phyloP scores from a whole-genome alignment of 2,329 filamentous ascomycete species.

The Tolypocladium pustulatum region DNA sequence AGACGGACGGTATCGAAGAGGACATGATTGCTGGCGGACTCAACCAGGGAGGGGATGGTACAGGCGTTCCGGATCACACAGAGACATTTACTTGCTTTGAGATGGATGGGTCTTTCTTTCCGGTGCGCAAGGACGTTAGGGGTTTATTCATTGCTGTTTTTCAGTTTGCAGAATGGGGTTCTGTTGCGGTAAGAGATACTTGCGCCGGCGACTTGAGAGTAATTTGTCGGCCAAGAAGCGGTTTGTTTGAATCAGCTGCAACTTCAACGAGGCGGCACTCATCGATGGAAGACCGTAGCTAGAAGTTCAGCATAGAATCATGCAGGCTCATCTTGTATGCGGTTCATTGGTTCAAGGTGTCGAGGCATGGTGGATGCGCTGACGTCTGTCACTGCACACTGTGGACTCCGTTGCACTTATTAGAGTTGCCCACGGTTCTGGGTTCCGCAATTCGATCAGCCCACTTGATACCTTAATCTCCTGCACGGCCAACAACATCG shows the following conservation, averaged over 20 bases:
- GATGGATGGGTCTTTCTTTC: neutral
- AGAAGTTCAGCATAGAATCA: neutral
- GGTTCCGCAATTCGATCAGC: neutral
- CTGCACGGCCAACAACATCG: neutral
- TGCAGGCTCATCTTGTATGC: neutral
- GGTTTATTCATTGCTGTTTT: neutral
- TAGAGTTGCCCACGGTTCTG: neutral
- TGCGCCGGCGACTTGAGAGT: neutral
- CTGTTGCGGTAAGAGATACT: neutral
- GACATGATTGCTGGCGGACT: neutral
- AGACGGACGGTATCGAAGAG: neutral
- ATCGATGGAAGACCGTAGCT: neutral
- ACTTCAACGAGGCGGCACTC: neutral
- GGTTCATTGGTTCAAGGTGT: neutral
- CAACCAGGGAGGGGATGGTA: neutral
- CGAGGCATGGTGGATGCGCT: neutral
- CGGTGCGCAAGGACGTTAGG: neutral
- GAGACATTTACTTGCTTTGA: constrained; percentile 1
- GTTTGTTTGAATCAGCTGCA: neutral
- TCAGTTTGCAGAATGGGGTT: neutral
- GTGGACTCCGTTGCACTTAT: neutral
- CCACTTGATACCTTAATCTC: neutral
- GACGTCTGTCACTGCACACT: neutral
- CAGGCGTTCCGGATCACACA: constrained; percentile 3
- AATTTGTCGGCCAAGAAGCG: neutral